Conservation (phyloP, 176 grass and related monocot genomes). For the Carex pumila region DNA sequence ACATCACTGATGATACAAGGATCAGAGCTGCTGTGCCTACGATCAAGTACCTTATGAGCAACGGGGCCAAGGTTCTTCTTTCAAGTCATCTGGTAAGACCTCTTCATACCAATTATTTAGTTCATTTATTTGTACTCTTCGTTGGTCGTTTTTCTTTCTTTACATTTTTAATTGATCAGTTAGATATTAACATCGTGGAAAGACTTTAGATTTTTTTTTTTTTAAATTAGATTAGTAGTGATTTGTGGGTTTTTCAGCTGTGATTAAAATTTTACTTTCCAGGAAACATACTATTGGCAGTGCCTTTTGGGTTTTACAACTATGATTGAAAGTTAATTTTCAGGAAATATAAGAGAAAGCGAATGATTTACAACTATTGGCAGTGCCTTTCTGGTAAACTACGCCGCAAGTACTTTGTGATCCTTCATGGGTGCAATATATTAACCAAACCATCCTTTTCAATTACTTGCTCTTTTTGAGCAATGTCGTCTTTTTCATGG, state of each 20-base stretch:
- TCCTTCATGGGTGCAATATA: neutral
- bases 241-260: neutral
- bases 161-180: neutral
- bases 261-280: neutral
- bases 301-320: neutral
- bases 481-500: neutral
- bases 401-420: neutral
- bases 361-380: neutral
- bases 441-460: neutral
- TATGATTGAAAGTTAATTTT: neutral
- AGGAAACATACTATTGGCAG: neutral
- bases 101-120: neutral
- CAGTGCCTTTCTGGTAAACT: neutral
- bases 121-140: neutral
- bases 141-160: neutral
- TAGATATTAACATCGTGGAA: neutral
- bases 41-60: constrained; percentile 31
- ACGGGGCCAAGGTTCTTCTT: constrained; percentile 27
- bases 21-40: constrained; percentile 37
- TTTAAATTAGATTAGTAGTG: neutral
- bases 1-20: constrained; percentile 35
- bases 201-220: neutral
- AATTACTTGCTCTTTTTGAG: neutral
- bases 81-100: constrained; percentile 28
- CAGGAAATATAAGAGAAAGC: neutral